Evolutionary conservation across 1,139 yeast species (phyloP).

Genomic region (Candida sanyaensis): DNA sequence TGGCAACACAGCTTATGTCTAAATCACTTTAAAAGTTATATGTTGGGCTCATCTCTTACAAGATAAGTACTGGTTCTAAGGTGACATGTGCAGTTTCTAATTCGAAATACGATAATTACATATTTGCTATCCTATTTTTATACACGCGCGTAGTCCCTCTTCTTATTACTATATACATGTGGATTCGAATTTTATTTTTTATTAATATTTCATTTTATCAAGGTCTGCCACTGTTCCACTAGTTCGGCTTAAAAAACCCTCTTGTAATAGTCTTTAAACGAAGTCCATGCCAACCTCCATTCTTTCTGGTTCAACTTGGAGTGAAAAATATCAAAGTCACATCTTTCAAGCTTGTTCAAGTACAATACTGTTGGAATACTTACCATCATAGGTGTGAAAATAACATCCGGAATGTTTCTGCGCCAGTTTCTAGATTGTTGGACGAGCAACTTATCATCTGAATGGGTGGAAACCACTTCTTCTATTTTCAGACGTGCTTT

Average conservation of each 20-base stretch:
- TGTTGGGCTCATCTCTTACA: too few species aligned
- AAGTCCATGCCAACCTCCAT: constrained; percentile 73
- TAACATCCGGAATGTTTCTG: constrained; percentile 59
- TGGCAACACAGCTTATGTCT: too few species aligned
- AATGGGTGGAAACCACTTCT: constrained; percentile 19
- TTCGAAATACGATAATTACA: too few species aligned
- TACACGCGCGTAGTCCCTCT: too few species aligned
- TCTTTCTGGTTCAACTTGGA: constrained; percentile 55
- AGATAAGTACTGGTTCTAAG: too few species aligned
- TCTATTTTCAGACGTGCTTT: constrained; percentile 36
- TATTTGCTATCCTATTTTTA: too few species aligned
- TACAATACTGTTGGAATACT: constrained; percentile 68
- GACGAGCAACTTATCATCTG: constrained; percentile 31
- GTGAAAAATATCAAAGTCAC: constrained; percentile 63
- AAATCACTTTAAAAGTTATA: too few species aligned
- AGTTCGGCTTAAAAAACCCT: constrained; percentile 31
- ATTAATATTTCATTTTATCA: too few species aligned
- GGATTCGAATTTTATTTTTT: too few species aligned
- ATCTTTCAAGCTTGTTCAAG: constrained; percentile 57
- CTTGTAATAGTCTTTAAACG: constrained; percentile 54
- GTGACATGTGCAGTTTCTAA: too few species aligned
- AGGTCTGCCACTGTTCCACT: too few species aligned
- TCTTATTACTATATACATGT: too few species aligned
- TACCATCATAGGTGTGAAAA: constrained; percentile 67
- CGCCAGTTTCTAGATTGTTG: constrained; percentile 42